These are phyloP conservation scores for Cladobotryum mycophilum DNA, from an alignment of 2,329 filamentous ascomycete species.

Conservation along the genomic window DNA sequence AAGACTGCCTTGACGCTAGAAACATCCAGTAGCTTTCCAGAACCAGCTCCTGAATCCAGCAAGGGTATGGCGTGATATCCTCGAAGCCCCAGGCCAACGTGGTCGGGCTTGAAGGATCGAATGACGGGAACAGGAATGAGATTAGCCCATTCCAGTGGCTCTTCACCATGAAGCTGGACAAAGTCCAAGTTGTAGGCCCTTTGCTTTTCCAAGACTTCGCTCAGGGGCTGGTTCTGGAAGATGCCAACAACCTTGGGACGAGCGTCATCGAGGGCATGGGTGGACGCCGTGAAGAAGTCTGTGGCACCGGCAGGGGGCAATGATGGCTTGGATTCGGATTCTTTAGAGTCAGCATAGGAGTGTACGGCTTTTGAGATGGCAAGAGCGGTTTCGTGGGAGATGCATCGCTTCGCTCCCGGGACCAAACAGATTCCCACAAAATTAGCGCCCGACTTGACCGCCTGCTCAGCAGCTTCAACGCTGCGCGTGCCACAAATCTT, in stretches of 20 bases:
- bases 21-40: constrained; percentile 71
- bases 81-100: constrained; percentile 63
- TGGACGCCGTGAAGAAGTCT: constrained; percentile 66
- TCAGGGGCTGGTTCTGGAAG: constrained; percentile 84
- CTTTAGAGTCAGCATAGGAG: constrained; percentile 47
- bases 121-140: constrained; percentile 91
- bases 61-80: constrained; percentile 81
- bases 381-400: constrained; percentile 70
- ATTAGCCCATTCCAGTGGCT: constrained; percentile 85
- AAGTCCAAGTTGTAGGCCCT: constrained; percentile 72
- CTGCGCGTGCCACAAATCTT: constrained; percentile 94
- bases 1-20: constrained; percentile 62
- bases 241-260: constrained; percentile 82
- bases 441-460: constrained; percentile 82
- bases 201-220: constrained; percentile 74
- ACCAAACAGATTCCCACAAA: constrained; percentile 91
- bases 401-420: constrained; percentile 70
- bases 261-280: constrained; percentile 42
- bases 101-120: constrained; percentile 71
- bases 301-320: constrained; percentile 33
- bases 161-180: constrained; percentile 87
- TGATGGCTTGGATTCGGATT: constrained; percentile 24
- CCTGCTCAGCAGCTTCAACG: constrained; percentile 70
- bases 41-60: constrained; percentile 80
- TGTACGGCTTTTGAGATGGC: constrained; percentile 78